Conservation (phyloP, 2,329 filamentous ascomycete species). For the Alternaria atra region DNA sequence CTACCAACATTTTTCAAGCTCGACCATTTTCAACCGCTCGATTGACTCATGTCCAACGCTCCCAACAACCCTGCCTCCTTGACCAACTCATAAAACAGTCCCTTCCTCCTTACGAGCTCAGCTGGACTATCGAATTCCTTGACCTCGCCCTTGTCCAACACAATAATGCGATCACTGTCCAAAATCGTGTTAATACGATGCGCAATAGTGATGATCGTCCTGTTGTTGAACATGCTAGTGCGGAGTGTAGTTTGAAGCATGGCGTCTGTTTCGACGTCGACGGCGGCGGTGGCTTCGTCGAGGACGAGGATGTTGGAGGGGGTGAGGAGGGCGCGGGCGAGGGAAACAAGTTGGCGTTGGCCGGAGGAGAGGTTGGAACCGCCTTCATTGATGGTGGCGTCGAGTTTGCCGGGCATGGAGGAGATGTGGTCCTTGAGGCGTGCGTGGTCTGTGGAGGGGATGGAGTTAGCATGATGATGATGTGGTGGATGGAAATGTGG, state of each 20-base stretch:
- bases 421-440: slow-evolving; percentile 89
- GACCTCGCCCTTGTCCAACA: slow-evolving; percentile 88
- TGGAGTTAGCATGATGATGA: slow-evolving; percentile 26
- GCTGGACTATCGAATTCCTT: slow-evolving; percentile 91
- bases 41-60: slow-evolving; percentile 17
- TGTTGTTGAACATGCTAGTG: slow-evolving; percentile 78
- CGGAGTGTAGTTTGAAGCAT: slow-evolving; percentile 71
- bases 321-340: slow-evolving; percentile 91
- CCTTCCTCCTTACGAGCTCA: slow-evolving; percentile 76
- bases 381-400: slow-evolving; percentile 91
- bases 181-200: slow-evolving; percentile 98
- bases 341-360: slow-evolving; percentile 90
- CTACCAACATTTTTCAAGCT: too few species aligned
- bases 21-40: too few species aligned
- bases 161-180: slow-evolving; percentile 86
- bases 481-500: neutral
- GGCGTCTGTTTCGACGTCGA: slow-evolving; percentile 73
- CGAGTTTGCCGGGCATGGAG: slow-evolving; percentile 86
- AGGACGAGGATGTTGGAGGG: slow-evolving; percentile 97
- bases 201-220: slow-evolving; percentile 97
- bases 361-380: slow-evolving; percentile 96
- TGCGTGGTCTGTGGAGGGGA: slow-evolving; percentile 75
- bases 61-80: slow-evolving; percentile 82
- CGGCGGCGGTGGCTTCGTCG: slow-evolving; percentile 90
- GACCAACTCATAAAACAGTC: slow-evolving; percentile 88